These are phyloP conservation scores for Luzula sylvatica DNA, from an alignment of 176 grass and related monocot genomes.

Conservation along the genomic window DNA sequence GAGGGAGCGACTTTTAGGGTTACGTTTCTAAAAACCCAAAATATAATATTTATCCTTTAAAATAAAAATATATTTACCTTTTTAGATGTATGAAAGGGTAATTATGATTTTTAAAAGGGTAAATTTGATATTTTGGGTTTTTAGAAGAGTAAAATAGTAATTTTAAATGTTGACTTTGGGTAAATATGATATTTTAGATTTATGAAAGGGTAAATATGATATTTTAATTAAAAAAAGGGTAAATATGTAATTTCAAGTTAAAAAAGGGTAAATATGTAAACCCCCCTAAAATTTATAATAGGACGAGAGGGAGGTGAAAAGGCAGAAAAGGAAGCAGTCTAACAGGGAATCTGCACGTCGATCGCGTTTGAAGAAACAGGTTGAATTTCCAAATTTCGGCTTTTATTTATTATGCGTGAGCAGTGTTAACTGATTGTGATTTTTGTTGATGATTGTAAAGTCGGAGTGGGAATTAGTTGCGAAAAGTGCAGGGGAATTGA, in stretches of 20 bases:
- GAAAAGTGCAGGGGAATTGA: conserved; percentile 15
- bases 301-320: conserved; percentile 18
- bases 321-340: conserved; percentile 21
- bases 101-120: no score
- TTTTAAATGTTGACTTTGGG: no score
- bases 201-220: no score
- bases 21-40: neutral
- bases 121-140: no score
- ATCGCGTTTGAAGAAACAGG: conserved; percentile 23
- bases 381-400: neutral
- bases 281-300: conserved; percentile 1
- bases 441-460: conserved; percentile 9
- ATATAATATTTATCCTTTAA: neutral
- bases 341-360: conserved; percentile 17
- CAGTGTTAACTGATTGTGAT: no score
- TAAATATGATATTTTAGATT: no score
- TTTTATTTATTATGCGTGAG: no score
- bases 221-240: no score
- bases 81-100: neutral
- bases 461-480: conserved; percentile 22
- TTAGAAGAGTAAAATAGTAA: no score
- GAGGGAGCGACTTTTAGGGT: neutral
- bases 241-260: no score
- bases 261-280: no score
- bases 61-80: neutral